phyloP scores from a whole-genome alignment of 352 stramenopile species.

The Blastocystis sp. region DNA sequence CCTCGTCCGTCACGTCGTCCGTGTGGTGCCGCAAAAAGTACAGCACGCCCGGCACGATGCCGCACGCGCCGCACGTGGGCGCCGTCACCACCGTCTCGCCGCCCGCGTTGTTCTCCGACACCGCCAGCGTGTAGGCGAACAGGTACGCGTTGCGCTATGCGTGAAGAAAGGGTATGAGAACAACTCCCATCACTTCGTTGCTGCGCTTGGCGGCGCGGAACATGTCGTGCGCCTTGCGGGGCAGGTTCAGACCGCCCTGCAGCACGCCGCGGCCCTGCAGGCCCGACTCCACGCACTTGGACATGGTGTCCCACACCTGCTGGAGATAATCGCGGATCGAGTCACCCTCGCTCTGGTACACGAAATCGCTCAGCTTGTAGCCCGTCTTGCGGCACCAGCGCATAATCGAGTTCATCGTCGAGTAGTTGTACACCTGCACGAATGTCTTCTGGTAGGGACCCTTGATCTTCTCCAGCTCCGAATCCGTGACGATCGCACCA shows the following conservation, averaged over 20 bases:
- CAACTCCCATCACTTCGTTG: slow-evolving; percentile 6
- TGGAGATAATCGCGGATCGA: slow-evolving; percentile 69
- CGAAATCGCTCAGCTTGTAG: slow-evolving; percentile 61
- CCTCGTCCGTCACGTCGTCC: slow-evolving; percentile 66
- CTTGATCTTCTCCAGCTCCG: slow-evolving; percentile 68
- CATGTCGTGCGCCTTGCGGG: slow-evolving; percentile 69
- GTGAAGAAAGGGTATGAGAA: not conserved
- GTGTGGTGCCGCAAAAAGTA: slow-evolving; percentile 69
- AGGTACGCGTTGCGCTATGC: slow-evolving; percentile 68
- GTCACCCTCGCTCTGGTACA: slow-evolving; percentile 69
- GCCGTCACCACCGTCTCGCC: slow-evolving; percentile 70
- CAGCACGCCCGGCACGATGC: slow-evolving; percentile 70
- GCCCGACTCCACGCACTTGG: slow-evolving; percentile 70
- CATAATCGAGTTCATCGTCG: slow-evolving; percentile 69
- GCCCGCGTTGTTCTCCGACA: slow-evolving; percentile 72
- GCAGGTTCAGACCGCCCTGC: slow-evolving; percentile 70
- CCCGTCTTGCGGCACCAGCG: slow-evolving; percentile 58
- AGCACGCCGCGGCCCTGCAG: slow-evolving; percentile 67
- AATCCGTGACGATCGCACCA: slow-evolving; percentile 70
- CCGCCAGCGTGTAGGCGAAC: slow-evolving; percentile 71
- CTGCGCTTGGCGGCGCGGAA: slow-evolving; percentile 68
- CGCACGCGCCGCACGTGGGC: slow-evolving; percentile 71
- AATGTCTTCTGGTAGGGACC: slow-evolving; percentile 65
- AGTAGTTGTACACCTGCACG: slow-evolving; percentile 66
- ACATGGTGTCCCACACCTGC: slow-evolving; percentile 70